Evolutionary conservation across 495 filamentous ascomycete species (phyloP), one percentile per base, ranked within the genome.

Genomic region (Xylaria sp.): DNA sequence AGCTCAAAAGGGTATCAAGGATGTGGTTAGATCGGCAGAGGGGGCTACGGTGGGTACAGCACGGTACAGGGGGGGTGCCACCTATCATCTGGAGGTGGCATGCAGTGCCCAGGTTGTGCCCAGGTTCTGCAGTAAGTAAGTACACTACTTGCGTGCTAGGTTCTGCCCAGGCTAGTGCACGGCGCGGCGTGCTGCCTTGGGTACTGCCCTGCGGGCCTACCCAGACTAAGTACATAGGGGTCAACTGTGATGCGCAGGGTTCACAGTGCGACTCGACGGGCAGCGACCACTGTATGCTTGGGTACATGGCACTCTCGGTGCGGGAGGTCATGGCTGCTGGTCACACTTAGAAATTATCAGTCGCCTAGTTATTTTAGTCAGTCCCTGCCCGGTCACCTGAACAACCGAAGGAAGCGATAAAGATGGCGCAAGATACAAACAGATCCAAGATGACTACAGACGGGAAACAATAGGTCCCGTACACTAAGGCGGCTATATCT

Each of bases 21-120:
- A 59, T 66, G 40, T 65, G 69, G 69, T 59, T 71, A 59, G 66
- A 68, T 68, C 55, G 66, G 66, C 66, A 43, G 31, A 61, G 55
- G 61, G 69, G 61, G 61, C 69, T n/a, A 44, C 40, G 41, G 61
- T 71, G 61, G 68, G 31, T 66, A 52, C 69, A 70, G 61, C 26
- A 41, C 57, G 67, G 40, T 61, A 59, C 57, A 69, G 57, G 53
- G 57, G 53, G 55, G 40, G 67, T 21, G 31, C 26, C 52, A 46
- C 65, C 46, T 68, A 68, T 68, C 40, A 44, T 44, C 37, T 52
- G 61, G 29, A 31, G 48, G 52, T 64, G 37, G 33, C 59, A 29
- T 29, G 59, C 59, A 41, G 59, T 12, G 19, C 52, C 48, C 50
- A 53, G 50, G 50, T 12, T 55, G n/a, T n/a, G n/a, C n/a, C n/a